A percentile compares a stretch with the other conserved stretches of the same genome.
Evolutionary conservation across 805 yeast species (phyloP).

Genomic region (Saccharomycopsis capsularis): DNA sequence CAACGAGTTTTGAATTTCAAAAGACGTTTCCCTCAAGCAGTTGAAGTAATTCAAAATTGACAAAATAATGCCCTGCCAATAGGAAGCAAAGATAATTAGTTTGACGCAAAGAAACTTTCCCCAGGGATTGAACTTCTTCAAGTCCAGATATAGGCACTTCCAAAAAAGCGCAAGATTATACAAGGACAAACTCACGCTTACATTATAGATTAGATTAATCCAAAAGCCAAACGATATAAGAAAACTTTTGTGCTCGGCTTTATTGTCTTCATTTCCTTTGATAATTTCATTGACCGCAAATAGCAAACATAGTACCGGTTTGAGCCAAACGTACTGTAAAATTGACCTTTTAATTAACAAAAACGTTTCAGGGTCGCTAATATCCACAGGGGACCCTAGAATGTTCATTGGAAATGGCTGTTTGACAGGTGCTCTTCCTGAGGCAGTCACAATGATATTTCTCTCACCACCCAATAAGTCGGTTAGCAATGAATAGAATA

Average conservation of each 20-base stretch:
- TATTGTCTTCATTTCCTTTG: conserved; percentile 41
- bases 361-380: conserved; percentile 79
- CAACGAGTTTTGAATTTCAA: conserved; percentile 66
- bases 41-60: conserved; percentile 46
- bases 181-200: conserved; percentile 73
- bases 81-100: conserved; percentile 91
- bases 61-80: conserved; percentile 82
- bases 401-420: conserved; percentile 54
- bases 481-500: conserved; percentile 79
- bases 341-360: conserved; percentile 75
- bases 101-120: conserved; percentile 91
- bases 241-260: not conserved
- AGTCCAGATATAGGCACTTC: conserved; percentile 77
- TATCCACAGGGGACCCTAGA: conserved; percentile 57
- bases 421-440: conserved; percentile 62
- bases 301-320: conserved; percentile 70
- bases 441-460: conserved; percentile 61
- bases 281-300: conserved; percentile 40
- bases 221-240: conserved; percentile 49
- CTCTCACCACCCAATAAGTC: conserved; percentile 89
- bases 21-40: conserved; percentile 31
- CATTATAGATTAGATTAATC: conserved; percentile 64
- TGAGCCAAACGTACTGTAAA: conserved; percentile 91
- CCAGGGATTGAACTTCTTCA: conserved; percentile 77
- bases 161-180: conserved; percentile 87